Conservation (phyloP, 129 eudicot species). For the Centaurea solstitialis region DNA sequence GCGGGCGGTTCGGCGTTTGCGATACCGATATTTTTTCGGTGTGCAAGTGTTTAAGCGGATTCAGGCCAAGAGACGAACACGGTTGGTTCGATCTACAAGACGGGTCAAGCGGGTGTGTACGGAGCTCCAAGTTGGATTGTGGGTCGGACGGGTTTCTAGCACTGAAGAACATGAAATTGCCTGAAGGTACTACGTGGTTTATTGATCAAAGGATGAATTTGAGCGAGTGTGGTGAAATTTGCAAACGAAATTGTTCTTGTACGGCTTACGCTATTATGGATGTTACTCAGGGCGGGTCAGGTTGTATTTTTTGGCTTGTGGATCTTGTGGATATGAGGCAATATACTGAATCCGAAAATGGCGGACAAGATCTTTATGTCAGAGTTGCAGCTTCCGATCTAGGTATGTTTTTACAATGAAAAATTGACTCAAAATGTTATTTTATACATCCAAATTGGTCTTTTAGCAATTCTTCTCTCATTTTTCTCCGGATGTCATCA, state of each 20-base stretch:
- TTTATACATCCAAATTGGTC: no score
- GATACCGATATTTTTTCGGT: no score
- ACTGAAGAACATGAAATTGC: constrained; percentile 51
- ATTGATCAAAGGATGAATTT: constrained; percentile 36
- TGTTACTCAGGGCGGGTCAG: constrained; percentile 42
- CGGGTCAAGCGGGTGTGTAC: no score
- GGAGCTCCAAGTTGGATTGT: not conserved
- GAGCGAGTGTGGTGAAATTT: constrained; percentile 33
- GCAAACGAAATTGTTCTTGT: constrained; percentile 47
- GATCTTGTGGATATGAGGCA: constrained; percentile 57
- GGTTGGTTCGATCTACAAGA: no score
- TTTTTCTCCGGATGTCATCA: no score
- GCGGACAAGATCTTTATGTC: constrained; percentile 55
- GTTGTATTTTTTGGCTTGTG: constrained; percentile 50
- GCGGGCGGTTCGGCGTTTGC: no score
- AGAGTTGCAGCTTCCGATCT: constrained; percentile 49
- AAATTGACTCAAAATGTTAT: no score
- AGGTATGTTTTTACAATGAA: constrained; percentile 35
- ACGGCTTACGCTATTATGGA: not conserved
- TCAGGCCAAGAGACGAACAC: no score
- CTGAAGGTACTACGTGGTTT: constrained; percentile 34
- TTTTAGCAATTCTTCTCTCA: no score
- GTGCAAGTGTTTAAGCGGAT: no score
- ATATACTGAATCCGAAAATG: constrained; percentile 35
- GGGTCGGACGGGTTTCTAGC: constrained; percentile 23